Conservation (phyloP, 2,329 filamentous ascomycete species). For the Aspergillus chevalieri region DNA sequence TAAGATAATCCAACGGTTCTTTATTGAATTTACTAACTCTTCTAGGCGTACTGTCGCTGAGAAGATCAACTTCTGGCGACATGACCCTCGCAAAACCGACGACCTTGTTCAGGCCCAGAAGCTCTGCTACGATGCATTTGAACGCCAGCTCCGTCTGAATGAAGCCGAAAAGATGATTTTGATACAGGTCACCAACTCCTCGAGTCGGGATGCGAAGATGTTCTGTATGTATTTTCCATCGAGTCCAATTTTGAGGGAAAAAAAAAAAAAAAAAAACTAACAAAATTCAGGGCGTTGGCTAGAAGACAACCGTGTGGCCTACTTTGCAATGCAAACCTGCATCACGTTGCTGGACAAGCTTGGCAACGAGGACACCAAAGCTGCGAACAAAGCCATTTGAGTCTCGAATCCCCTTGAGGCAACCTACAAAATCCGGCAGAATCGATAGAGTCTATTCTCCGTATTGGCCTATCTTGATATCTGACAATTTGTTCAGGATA, state of each 20-base stretch:
- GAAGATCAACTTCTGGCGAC: constrained; percentile 16
- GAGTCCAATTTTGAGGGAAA: neutral
- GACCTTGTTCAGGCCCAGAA: constrained; percentile 13
- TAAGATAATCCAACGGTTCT: constrained; percentile 8
- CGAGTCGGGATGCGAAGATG: constrained; percentile 14
- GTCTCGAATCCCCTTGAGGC: neutral
- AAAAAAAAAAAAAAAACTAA: constrained; percentile 1
- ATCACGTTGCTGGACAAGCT: constrained; percentile 9
- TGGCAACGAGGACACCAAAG: neutral
- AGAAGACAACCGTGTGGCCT: constrained; percentile 13
- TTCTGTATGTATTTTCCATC: constrained; percentile 19
- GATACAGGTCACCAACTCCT: constrained; percentile 10
- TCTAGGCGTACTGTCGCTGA: constrained; percentile 11
- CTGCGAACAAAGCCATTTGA: neutral
- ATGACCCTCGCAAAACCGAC: constrained; percentile 11
- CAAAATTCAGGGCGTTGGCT: constrained; percentile 16
- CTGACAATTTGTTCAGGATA: neutral
- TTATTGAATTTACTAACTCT: constrained; percentile 2
- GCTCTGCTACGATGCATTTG: constrained; percentile 18
- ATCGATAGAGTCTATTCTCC: neutral
- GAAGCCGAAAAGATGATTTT: constrained; percentile 14
- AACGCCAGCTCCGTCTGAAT: constrained; percentile 13
- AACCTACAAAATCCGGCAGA: neutral
- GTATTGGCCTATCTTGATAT: neutral
- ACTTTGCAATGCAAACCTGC: constrained; percentile 18